phyloP scores from a whole-genome alignment of 768 basidiomycete genomes.

The Lepiota subincarnata region DNA sequence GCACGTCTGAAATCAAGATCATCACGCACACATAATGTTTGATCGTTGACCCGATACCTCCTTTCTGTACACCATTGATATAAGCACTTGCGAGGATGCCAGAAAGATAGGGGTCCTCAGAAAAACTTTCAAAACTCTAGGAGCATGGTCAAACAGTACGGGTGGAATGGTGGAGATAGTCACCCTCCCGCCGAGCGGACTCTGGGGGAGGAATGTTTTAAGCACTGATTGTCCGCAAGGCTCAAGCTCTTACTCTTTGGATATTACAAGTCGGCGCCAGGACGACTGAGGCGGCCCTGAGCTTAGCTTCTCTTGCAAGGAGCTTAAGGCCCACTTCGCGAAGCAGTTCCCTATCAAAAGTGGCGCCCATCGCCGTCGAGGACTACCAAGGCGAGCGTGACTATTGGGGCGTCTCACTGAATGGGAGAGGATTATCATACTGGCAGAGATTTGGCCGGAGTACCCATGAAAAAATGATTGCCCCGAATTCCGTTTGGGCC shows the following conservation, averaged over 20 bases:
- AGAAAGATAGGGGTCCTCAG: constrained; percentile 73
- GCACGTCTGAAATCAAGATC: background rate
- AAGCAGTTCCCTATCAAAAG: constrained; percentile 66
- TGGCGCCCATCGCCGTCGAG: constrained; percentile 71
- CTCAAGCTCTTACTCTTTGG: constrained; percentile 50
- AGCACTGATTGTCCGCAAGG: constrained; percentile 5
- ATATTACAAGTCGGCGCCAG: constrained; percentile 85
- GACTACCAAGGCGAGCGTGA: constrained; percentile 29
- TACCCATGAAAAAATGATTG: constrained; percentile 77
- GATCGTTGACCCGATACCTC: constrained; percentile 73
- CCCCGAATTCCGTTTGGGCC: constrained; percentile 77
- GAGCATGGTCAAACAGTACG: background rate
- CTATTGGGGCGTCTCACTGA: background rate
- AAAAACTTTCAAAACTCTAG: constrained; percentile 74
- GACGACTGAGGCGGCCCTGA: constrained; percentile 62
- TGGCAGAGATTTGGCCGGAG: constrained; percentile 76
- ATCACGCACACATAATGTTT: constrained; percentile 73
- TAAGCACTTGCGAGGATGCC: constrained; percentile 70
- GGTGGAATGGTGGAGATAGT: constrained; percentile 12
- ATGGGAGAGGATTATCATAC: constrained; percentile 22
- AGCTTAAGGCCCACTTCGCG: constrained; percentile 58
- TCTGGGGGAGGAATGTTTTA: constrained; percentile 30
- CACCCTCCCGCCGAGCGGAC: constrained; percentile 68
- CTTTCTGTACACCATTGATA: constrained; percentile 70
- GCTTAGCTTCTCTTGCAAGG: constrained; percentile 68